A percentile compares a stretch with the other conserved stretches of the same genome.
These are phyloP conservation scores for Acorus calamus DNA, from an alignment of 106 monocot genomes.

Conservation along the genomic window DNA sequence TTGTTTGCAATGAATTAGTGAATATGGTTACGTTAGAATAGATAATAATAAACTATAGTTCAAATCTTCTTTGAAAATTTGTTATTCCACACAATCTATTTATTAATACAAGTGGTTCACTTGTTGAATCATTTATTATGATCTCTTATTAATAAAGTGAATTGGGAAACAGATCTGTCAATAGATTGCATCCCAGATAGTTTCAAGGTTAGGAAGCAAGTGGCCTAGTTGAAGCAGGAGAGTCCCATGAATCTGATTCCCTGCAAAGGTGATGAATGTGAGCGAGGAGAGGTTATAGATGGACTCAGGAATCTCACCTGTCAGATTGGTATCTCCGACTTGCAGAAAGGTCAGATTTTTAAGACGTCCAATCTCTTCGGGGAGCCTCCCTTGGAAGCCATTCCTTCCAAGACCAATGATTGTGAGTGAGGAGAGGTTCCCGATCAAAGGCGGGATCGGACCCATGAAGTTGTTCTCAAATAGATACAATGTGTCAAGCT, in stretches of 20 bases:
- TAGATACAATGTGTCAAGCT: neutral
- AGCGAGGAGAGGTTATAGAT: slow-evolving; percentile 15
- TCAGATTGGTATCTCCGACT: slow-evolving; percentile 12
- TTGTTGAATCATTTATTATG: too few species aligned
- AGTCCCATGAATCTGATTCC: slow-evolving; percentile 3
- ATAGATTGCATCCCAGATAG: slow-evolving; percentile 6
- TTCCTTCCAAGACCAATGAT: neutral
- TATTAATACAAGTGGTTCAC: too few species aligned
- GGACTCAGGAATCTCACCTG: slow-evolving; percentile 16
- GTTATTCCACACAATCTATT: too few species aligned
- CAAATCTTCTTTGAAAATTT: too few species aligned
- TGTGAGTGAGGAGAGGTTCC: neutral
- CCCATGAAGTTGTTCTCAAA: slow-evolving; percentile 13
- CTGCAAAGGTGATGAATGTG: slow-evolving; percentile 5
- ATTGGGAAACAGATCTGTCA: neutral
- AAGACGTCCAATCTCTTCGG: slow-evolving; percentile 11
- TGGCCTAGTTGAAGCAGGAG: slow-evolving; percentile 15
- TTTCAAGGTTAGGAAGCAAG: slow-evolving; percentile 8
- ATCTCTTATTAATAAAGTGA: too few species aligned
- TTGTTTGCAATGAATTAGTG: too few species aligned
- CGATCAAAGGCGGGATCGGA: slow-evolving; percentile 1
- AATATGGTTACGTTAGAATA: too few species aligned
- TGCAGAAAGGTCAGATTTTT: slow-evolving; percentile 2
- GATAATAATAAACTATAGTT: too few species aligned
- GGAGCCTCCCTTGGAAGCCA: slow-evolving; percentile 16